Evolutionary conservation across 2,329 filamentous ascomycete genomes (phyloP).

Genomic region (Stylonectria norvegica): DNA sequence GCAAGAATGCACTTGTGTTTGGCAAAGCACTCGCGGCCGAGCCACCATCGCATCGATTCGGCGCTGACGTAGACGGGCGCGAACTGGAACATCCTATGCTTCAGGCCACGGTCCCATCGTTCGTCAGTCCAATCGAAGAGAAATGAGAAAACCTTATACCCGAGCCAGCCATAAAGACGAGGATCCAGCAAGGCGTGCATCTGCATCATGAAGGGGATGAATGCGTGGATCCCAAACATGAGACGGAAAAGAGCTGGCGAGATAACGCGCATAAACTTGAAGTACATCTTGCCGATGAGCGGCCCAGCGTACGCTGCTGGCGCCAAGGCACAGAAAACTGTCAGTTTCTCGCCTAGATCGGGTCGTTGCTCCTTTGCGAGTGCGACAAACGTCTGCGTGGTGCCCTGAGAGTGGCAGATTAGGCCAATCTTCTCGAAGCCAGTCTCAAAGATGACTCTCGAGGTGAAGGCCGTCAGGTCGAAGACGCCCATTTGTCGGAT

Average conservation of each 20-base stretch:
- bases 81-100: conserved; percentile 86
- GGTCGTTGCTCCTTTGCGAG: conserved; percentile 87
- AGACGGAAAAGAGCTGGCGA: conserved; percentile 72
- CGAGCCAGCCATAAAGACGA: conserved; percentile 71
- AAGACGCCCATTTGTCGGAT: conserved; percentile 90
- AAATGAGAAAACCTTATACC: conserved; percentile 86
- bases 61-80: conserved; percentile 85
- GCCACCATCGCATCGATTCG: conserved; percentile 94
- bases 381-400: conserved; percentile 82
- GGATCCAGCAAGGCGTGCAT: conserved; percentile 68
- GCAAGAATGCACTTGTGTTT: conserved; percentile 80
- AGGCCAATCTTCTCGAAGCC: conserved; percentile 79
- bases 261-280: conserved; percentile 85
- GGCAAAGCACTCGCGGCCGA: conserved; percentile 78
- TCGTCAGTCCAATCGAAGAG: conserved; percentile 84
- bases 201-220: conserved; percentile 90
- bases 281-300: conserved; percentile 80
- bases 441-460: conserved; percentile 76
- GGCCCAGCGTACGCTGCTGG: conserved; percentile 89
- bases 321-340: conserved; percentile 85
- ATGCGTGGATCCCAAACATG: conserved; percentile 87
- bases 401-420: conserved; percentile 86
- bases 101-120: conserved; percentile 77
- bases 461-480: conserved; percentile 78
- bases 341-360: conserved; percentile 76